Percentiles rank a stretch among this genome's conserved stretches.
Conservation (phyloP, 306 rosid genomes). For the Cotoneaster glaucophyllus region DNA sequence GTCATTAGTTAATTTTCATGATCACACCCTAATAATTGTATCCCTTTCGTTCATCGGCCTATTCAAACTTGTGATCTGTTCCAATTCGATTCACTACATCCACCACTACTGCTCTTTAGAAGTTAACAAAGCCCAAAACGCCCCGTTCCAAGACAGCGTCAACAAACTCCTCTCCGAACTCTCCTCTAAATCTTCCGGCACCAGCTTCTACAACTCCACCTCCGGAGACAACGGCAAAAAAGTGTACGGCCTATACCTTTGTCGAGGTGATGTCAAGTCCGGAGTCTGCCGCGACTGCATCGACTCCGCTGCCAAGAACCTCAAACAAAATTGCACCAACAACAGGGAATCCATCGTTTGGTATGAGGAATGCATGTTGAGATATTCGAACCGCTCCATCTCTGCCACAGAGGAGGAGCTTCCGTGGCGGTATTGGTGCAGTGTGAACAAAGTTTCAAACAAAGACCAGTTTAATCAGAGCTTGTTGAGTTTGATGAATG, state of each 20-base stretch:
- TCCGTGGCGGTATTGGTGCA: neutral
- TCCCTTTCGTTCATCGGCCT: neutral
- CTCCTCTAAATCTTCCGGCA: slow-evolving; percentile 2
- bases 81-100: neutral
- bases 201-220: slow-evolving; percentile 18
- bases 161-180: slow-evolving; percentile 1
- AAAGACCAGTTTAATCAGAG: neutral
- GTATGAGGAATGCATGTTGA: slow-evolving; percentile 44
- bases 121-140: neutral
- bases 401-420: slow-evolving; percentile 16
- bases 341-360: slow-evolving; percentile 34
- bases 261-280: slow-evolving; percentile 37
- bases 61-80: neutral
- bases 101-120: neutral
- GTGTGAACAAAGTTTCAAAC: slow-evolving; percentile 1
- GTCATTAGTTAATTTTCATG: neutral
- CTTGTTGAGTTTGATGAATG: neutral
- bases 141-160: neutral
- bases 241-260: slow-evolving; percentile 40
- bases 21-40: neutral
- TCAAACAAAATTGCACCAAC: slow-evolving; percentile 8
- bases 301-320: slow-evolving; percentile 12
- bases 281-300: slow-evolving; percentile 35
- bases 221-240: slow-evolving; percentile 1
- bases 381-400: slow-evolving; percentile 35